A percentile compares a stretch with the other conserved stretches of the same genome.
Conservation (phyloP, 352 stramenopile species). For the Phytophthora nicotianae region DNA sequence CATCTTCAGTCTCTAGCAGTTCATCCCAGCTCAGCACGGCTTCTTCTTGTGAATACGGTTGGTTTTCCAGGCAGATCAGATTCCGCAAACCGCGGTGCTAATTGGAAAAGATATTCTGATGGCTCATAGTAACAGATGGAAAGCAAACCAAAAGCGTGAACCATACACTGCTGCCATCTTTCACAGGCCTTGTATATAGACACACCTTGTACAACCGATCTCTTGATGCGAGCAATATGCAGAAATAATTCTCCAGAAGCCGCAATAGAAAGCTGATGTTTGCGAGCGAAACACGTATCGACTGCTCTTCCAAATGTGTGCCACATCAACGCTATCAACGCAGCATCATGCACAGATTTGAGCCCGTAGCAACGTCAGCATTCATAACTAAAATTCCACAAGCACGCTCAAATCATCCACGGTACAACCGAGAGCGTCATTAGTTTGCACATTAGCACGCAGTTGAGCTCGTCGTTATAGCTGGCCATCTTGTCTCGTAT, state of each 20-base stretch:
- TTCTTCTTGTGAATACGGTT: no score
- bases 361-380: not conserved
- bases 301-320: not conserved
- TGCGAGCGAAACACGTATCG: not conserved
- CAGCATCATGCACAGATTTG: not conserved
- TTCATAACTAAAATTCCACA: not conserved
- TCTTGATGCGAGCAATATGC: conserved; percentile 6
- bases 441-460: conserved; percentile 5
- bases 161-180: conserved; percentile 25
- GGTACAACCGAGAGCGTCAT: not conserved
- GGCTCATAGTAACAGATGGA: no score
- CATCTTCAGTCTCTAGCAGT: no score
- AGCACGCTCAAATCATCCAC: not conserved
- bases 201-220: conserved; percentile 8
- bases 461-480: conserved; percentile 6
- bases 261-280: not conserved
- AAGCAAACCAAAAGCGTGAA: no score
- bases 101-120: no score
- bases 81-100: no score
- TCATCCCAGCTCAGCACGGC: no score
- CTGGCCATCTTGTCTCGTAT: conserved; percentile 14
- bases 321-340: not conserved
- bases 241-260: conserved; percentile 4
- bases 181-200: conserved; percentile 7
- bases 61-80: no score